Evolutionary conservation across 2,329 filamentous ascomycete species (phyloP).

Genomic region (Neodidymelliopsis sp.): DNA sequence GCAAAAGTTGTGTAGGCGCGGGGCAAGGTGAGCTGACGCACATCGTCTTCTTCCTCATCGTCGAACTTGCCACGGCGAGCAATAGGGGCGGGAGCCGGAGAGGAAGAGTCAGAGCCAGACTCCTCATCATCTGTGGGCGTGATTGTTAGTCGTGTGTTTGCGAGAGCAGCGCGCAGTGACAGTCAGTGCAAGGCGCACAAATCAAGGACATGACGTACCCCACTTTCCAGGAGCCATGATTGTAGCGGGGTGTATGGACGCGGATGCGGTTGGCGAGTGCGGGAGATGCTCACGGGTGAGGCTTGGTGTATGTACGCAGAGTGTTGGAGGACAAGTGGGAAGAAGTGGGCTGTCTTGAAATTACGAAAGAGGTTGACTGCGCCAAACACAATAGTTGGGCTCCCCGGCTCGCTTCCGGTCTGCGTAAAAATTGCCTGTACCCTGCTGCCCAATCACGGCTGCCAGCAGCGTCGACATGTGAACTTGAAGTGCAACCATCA

Average conservation of each 20-base stretch:
- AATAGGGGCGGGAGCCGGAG: constrained; percentile 56
- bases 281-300: constrained; percentile 4
- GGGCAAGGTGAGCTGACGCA: constrained; percentile 56
- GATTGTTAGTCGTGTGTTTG: constrained; percentile 26
- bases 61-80: constrained; percentile 76
- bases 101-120: constrained; percentile 59
- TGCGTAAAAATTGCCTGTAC: constrained; percentile 32
- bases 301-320: constrained; percentile 7
- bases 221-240: constrained; percentile 51
- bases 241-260: constrained; percentile 26
- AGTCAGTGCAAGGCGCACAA: constrained; percentile 9
- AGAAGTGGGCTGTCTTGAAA: constrained; percentile 21
- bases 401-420: constrained; percentile 32
- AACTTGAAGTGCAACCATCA: not conserved
- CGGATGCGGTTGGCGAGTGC: not conserved
- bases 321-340: constrained; percentile 18
- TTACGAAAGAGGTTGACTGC: constrained; percentile 27
- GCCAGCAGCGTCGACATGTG: constrained; percentile 5
- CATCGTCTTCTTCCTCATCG: constrained; percentile 89
- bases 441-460: constrained; percentile 40
- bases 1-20: constrained; percentile 25
- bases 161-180: constrained; percentile 26
- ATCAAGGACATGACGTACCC: constrained; percentile 50
- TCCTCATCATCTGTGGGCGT: constrained; percentile 61
- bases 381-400: constrained; percentile 39